phyloP scores from a whole-genome alignment of 208 protist genomes.

The Leishmania tropica region DNA sequence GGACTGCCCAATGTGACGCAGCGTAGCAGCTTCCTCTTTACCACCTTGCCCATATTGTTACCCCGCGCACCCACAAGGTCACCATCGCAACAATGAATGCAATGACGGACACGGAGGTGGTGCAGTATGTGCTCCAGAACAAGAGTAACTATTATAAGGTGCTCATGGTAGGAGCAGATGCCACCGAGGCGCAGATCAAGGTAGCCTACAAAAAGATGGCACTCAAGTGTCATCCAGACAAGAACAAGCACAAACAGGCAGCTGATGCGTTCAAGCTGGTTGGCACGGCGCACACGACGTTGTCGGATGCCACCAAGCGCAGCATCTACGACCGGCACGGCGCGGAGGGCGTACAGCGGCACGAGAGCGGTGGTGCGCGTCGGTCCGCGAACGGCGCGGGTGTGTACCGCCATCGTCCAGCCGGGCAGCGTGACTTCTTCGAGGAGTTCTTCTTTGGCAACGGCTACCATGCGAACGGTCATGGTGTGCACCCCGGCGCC shows the following conservation, averaged over 20 bases:
- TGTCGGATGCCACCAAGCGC: constrained; percentile 81
- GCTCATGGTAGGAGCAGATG: constrained; percentile 65
- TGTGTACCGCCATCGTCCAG: constrained; percentile 18
- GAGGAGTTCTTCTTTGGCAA: constrained; percentile 77
- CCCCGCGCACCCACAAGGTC: not conserved
- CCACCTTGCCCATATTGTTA: not conserved
- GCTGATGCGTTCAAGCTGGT: constrained; percentile 92
- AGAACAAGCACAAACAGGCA: constrained; percentile 80
- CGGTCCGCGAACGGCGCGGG: constrained; percentile 22
- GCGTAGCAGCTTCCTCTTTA: not conserved
- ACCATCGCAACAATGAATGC: constrained; percentile 40
- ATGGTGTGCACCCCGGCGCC: not conserved
- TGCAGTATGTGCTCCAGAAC: constrained; percentile 79
- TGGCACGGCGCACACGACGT: constrained; percentile 65
- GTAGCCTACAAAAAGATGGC: constrained; percentile 89
- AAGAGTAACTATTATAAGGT: constrained; percentile 81
- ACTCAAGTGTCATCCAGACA: constrained; percentile 91
- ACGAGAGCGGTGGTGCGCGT: constrained; percentile 65
- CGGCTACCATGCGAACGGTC: not conserved
- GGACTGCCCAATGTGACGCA: not conserved
- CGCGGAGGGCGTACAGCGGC: constrained; percentile 77
- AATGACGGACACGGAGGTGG: constrained; percentile 68
- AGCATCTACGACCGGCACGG: constrained; percentile 83
- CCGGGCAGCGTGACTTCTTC: constrained; percentile 61
- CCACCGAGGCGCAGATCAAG: constrained; percentile 75